Evolutionary conservation across 1,284 basidiomycete genomes (phyloP).

Genomic region (Boletellus dicymbophilus): DNA sequence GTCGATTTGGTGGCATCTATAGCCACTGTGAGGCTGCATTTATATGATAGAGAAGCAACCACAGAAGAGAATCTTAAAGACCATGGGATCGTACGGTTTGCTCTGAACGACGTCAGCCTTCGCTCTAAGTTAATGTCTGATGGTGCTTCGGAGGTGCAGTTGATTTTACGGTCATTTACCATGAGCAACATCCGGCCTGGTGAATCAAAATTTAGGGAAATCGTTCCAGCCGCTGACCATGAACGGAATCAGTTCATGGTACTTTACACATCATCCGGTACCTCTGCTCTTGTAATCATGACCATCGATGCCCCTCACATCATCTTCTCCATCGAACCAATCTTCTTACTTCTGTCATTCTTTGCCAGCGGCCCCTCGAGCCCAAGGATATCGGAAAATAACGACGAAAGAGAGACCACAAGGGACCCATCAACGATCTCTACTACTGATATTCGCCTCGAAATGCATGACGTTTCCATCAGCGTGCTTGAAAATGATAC

Average conservation of each 20-base stretch:
- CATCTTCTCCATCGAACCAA: conserved; percentile 92
- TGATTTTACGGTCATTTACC: conserved; percentile 88
- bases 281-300: conserved; percentile 76
- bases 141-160: conserved; percentile 84
- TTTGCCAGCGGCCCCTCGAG: conserved; percentile 67
- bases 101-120: conserved; percentile 79
- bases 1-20: conserved; percentile 82
- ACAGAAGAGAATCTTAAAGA: conserved; percentile 66
- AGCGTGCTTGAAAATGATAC: conserved; percentile 89
- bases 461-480: conserved; percentile 91
- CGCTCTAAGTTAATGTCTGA: conserved; percentile 86
- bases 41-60: conserved; percentile 79
- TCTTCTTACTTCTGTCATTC: conserved; percentile 89
- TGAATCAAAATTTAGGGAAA: conserved; percentile 88
- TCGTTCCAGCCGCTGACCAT: conserved; percentile 90
- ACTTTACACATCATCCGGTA: conserved; percentile 79
- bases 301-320: conserved; percentile 94
- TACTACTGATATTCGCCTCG: conserved; percentile 72
- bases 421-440: conserved; percentile 23
- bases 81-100: conserved; percentile 86
- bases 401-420: conserved; percentile 12
- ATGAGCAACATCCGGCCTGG: conserved; percentile 89
- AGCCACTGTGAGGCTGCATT: conserved; percentile 81
- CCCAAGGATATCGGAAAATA: conserved; percentile 22
- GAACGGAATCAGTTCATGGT: conserved; percentile 96